phyloP scores from a whole-genome alignment of 1,284 basidiomycete genomes.

The Tylopilus orsonianus region DNA sequence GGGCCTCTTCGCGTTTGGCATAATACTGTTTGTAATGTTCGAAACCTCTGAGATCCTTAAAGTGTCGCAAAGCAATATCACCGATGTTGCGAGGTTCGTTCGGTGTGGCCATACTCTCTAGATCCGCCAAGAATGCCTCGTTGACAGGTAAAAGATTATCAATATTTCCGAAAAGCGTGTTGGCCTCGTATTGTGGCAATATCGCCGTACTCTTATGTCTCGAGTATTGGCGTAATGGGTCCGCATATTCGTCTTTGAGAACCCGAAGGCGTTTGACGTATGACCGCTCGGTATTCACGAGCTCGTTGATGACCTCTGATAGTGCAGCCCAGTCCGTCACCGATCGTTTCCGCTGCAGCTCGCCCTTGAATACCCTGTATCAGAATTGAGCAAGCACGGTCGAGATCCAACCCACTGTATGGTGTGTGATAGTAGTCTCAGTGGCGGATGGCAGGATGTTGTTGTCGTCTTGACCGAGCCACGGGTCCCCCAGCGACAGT shows the following conservation, averaged over 20 bases:
- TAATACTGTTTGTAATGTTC: constrained; percentile 93
- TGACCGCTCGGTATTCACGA: constrained; percentile 74
- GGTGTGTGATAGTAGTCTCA: constrained; percentile 37
- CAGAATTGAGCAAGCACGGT: constrained; percentile 9
- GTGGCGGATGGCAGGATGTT: constrained; percentile 42
- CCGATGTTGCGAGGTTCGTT: constrained; percentile 67
- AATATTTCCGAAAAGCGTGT: constrained; percentile 91
- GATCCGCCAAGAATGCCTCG: constrained; percentile 80
- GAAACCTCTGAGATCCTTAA: constrained; percentile 79
- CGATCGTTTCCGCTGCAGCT: constrained; percentile 49
- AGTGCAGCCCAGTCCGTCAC: constrained; percentile 64
- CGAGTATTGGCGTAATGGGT: constrained; percentile 86
- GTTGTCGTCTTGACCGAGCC: constrained; percentile 45
- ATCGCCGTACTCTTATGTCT: constrained; percentile 83
- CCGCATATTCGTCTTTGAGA: constrained; percentile 83
- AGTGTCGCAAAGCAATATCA: constrained; percentile 83
- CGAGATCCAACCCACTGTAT: constrained; percentile 41
- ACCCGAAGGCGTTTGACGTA: constrained; percentile 74
- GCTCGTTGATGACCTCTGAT: constrained; percentile 70
- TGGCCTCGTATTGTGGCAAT: constrained; percentile 87
- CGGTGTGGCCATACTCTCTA: constrained; percentile 73
- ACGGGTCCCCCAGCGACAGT: constrained; percentile 66
- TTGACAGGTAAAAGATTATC: constrained; percentile 88
- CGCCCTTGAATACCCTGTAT: constrained; percentile 37
- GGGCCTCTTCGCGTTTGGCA: constrained; percentile 90